phyloP scores from a whole-genome alignment of 805 yeast genomes.

The Kurtzmaniella fragi region DNA sequence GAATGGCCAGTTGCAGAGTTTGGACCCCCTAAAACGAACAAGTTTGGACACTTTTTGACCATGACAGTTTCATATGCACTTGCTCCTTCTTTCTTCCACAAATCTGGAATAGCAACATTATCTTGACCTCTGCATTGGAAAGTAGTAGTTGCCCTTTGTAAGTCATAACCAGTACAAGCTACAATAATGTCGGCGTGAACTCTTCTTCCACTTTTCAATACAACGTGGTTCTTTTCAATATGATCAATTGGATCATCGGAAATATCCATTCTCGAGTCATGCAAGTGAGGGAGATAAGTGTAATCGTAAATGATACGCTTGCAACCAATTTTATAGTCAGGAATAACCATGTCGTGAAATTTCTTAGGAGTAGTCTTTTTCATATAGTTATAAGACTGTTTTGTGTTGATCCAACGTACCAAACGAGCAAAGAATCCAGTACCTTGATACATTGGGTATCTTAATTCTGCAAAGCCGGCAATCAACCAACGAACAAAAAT shows the following conservation, averaged over 20 bases:
- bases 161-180: slow-evolving; percentile 39
- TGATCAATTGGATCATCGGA: slow-evolving; percentile 16
- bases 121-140: slow-evolving; percentile 21
- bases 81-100: slow-evolving; percentile 27
- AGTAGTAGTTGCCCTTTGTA: slow-evolving; percentile 13
- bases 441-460: slow-evolving; percentile 33
- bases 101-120: slow-evolving; percentile 14
- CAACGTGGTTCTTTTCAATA: slow-evolving; percentile 23
- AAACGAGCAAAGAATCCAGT: slow-evolving; percentile 19
- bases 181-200: slow-evolving; percentile 33
- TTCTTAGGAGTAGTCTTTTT: slow-evolving; percentile 22
- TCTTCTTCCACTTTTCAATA: slow-evolving; percentile 22
- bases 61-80: slow-evolving; percentile 32
- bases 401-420: slow-evolving; percentile 19
- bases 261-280: slow-evolving; percentile 25
- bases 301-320: slow-evolving; percentile 37
- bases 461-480: slow-evolving; percentile 24
- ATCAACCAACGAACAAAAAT: slow-evolving; percentile 23
- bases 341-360: slow-evolving; percentile 28
- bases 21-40: slow-evolving; percentile 34
- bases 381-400: slow-evolving; percentile 20
- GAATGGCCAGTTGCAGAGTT: slow-evolving; percentile 40
- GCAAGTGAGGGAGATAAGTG: slow-evolving; percentile 27
- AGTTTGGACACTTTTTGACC: slow-evolving; percentile 30
- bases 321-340: slow-evolving; percentile 38